Percentiles rank a stretch among this genome's conserved stretches.
phyloP scores from a whole-genome alignment of 208 protist genomes.

The Trypanosoma brucei region DNA sequence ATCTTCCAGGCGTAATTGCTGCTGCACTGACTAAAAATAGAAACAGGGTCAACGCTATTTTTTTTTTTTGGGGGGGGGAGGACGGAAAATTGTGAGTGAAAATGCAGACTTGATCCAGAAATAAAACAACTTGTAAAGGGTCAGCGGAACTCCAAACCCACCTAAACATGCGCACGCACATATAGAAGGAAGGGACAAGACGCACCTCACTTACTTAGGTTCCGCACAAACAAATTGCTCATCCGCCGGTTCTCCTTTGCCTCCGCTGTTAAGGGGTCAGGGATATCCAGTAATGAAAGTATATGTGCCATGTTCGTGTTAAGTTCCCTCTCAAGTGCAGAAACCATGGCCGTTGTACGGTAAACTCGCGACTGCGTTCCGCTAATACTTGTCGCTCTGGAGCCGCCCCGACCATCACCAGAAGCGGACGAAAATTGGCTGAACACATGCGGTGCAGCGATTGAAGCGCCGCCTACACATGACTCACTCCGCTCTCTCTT shows the following conservation, averaged over 20 bases:
- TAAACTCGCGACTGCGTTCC: neutral
- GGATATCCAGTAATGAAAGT: constrained; percentile 40
- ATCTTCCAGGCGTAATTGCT: too few relatives aligned
- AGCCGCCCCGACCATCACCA: neutral
- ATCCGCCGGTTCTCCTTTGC: constrained; percentile 35
- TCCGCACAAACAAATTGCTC: constrained; percentile 21
- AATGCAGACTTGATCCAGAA: too few relatives aligned
- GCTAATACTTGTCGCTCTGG: neutral
- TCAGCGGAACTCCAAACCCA: too few relatives aligned
- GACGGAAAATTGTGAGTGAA: too few relatives aligned
- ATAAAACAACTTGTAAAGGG: too few relatives aligned
- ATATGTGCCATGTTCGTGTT: constrained; percentile 37
- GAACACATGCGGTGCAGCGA: neutral
- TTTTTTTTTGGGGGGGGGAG: too few relatives aligned
- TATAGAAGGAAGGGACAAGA: too few relatives aligned
- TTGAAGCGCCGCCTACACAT: neutral
- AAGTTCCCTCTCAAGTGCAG: constrained; percentile 37
- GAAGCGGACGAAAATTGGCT: neutral
- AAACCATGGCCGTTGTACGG: neutral
- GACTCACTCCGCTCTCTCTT: constrained; percentile 5
- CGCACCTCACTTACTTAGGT: neutral
- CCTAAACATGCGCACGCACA: too few relatives aligned
- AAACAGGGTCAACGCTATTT: too few relatives aligned
- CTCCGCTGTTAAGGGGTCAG: constrained; percentile 31
- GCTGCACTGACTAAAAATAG: too few relatives aligned